Conservation (phyloP, 257 asterid species). For the Plantago ovata region DNA sequence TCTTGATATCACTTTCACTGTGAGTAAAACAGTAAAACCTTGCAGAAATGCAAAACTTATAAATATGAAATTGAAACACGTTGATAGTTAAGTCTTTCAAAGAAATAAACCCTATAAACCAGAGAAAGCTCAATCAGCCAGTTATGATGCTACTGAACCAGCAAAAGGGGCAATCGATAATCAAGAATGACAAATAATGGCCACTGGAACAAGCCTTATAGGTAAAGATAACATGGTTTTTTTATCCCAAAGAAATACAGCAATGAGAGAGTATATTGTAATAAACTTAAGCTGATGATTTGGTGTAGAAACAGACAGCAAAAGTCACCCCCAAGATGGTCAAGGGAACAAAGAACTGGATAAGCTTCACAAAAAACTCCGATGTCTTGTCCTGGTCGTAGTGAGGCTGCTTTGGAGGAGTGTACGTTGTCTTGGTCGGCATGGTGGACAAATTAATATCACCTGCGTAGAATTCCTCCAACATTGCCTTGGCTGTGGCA, state of each 20-base stretch:
- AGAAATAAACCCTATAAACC: too few species aligned
- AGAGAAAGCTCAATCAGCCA: too few species aligned
- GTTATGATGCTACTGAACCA: background rate
- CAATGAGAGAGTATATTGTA: background rate
- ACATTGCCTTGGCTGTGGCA: slow-evolving; percentile 56
- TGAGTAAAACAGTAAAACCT: too few species aligned
- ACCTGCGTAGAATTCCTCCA: slow-evolving; percentile 65
- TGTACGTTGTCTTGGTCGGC: slow-evolving; percentile 35
- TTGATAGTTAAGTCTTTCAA: too few species aligned
- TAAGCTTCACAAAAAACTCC: slow-evolving; percentile 64
- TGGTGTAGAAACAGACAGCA: slow-evolving; percentile 71
- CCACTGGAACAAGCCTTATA: background rate
- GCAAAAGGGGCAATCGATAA: background rate
- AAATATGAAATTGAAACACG: too few species aligned
- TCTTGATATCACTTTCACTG: too few species aligned
- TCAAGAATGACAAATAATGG: slow-evolving; percentile 4
- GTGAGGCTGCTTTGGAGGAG: slow-evolving; percentile 55
- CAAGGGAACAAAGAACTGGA: slow-evolving; percentile 78
- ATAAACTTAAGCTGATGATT: slow-evolving; percentile 44
- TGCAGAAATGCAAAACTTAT: too few species aligned
- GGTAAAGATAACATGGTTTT: background rate
- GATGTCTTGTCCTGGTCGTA: slow-evolving; percentile 56
- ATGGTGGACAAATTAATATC: slow-evolving; percentile 53
- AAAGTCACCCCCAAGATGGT: slow-evolving; percentile 63
- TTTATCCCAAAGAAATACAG: background rate